Evolutionary conservation across 495 filamentous ascomycete species (phyloP).

Genomic region (Letharia columbiana): DNA sequence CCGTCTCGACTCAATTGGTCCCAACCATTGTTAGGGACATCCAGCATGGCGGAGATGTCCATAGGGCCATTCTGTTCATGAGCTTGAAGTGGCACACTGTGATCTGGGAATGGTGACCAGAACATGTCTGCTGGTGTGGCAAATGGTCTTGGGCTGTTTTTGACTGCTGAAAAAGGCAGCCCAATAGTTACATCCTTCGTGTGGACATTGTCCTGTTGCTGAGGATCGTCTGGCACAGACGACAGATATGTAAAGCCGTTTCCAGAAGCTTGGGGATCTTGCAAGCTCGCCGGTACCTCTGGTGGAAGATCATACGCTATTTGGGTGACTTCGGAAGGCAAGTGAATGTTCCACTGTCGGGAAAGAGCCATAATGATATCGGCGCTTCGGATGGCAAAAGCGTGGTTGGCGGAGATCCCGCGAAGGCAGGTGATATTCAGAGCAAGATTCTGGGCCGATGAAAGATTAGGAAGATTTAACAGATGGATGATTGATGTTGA

Average conservation of each 20-base stretch:
- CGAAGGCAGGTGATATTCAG: constrained; percentile 26
- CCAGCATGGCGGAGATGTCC: constrained; percentile 17
- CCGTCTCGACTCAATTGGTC: constrained; percentile 23
- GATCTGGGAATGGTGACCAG: constrained; percentile 26
- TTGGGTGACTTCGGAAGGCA: constrained; percentile 24
- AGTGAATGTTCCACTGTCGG: constrained; percentile 26
- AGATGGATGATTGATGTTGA: constrained; percentile 34
- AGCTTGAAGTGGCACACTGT: constrained; percentile 21
- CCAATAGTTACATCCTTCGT: neutral
- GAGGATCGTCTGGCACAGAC: neutral
- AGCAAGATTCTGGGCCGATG: constrained; percentile 19
- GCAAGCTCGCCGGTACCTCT: neutral
- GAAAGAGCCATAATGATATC: constrained; percentile 25
- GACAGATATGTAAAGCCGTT: neutral
- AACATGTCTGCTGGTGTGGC: constrained; percentile 7
- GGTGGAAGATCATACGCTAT: neutral
- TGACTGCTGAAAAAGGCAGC: neutral
- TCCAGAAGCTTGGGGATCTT: neutral
- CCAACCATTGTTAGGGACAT: constrained; percentile 16
- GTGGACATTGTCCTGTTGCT: neutral
- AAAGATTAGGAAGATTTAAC: constrained; percentile 24
- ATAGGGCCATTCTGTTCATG: constrained; percentile 13
- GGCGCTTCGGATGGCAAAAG: constrained; percentile 22
- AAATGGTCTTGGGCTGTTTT: neutral
- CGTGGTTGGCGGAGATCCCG: constrained; percentile 21